phyloP scores from a whole-genome alignment of 2,329 filamentous ascomycete genomes.

The Cercospora berteroae region DNA sequence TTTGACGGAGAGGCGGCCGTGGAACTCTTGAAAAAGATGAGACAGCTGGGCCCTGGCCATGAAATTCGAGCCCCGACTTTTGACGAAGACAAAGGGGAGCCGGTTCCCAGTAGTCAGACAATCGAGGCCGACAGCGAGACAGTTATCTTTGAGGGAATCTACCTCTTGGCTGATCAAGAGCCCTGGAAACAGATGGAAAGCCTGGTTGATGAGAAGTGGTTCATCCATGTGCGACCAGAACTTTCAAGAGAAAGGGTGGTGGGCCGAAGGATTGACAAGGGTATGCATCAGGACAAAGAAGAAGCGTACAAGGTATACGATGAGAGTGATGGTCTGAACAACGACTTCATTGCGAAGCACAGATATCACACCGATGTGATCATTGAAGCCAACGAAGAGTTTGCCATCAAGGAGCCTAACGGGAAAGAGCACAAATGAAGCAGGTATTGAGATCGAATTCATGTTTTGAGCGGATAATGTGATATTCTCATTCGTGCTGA shows the following conservation, averaged over 20 bases:
- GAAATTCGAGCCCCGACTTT: background rate
- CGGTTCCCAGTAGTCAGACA: background rate
- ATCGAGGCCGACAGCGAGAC: background rate
- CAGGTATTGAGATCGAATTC: background rate
- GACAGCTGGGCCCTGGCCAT: background rate
- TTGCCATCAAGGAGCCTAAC: background rate
- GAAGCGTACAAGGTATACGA: background rate
- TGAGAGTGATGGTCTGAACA: background rate
- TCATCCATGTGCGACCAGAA: background rate
- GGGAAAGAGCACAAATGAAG: background rate
- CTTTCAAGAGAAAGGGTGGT: background rate
- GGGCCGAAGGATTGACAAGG: background rate
- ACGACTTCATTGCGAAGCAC: background rate
- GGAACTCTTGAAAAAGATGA: background rate
- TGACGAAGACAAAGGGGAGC: background rate
- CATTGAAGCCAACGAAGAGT: background rate
- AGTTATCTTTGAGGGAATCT: background rate
- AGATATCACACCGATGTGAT: background rate
- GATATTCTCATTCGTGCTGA: background rate
- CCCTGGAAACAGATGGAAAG: background rate
- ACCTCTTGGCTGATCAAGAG: background rate
- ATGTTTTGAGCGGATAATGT: background rate
- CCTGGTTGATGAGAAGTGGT: background rate
- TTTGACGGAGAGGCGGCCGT: background rate
- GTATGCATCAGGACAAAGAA: background rate